Evolutionary conservation across 495 filamentous ascomycete species (phyloP), one percentile per base, ranked within the genome.

Genomic region (Cladorrhinum samala): DNA sequence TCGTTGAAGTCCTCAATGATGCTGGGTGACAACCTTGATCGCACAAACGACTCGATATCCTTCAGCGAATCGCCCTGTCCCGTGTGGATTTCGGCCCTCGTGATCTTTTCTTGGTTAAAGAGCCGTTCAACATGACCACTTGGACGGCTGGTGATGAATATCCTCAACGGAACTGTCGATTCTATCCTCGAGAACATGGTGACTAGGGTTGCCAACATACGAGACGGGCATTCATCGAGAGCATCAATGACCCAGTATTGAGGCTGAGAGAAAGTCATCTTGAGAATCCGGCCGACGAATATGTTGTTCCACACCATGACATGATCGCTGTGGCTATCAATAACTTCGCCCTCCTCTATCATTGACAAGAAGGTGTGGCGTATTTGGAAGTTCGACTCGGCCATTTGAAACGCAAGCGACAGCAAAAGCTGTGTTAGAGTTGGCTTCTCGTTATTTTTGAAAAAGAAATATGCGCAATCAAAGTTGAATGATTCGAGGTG

Each of bases 71-170:
- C 59, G 0, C 33, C 46, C 36, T 49, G 53, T 7, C 59, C 59
- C 9, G 59, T 58, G 8, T 58, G 55, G 20, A 62, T 45, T 5
- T 53, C 41, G 9, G 20, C 18, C 24, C 46, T 19, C 16, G 30
- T 3, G 17, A 59, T 45, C n/a, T 40, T 37, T 19, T 58, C 49
- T 44, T 51, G 48, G 36, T 55, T 41, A 2, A 59, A 37, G 6
- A 55, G 30, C 1, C 49, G 18, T 49, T 59, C 51, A 8, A 61
- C 47, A 13, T 54, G 52, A 1, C 47, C 54, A 11, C 30, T 52
- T 1, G 58, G 55, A 8, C 69, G 57, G 42, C 67, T 69, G 18
- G 66, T 70, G 23, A 71, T 49, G 21, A 71, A 61, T 9, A 74
- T 58, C 14, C 56, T 36, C 8, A 72, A 46, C 2, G 67, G 67